Conservation (phyloP, 176 grass and related monocot species). For the Tillandsia fasciculata region DNA sequence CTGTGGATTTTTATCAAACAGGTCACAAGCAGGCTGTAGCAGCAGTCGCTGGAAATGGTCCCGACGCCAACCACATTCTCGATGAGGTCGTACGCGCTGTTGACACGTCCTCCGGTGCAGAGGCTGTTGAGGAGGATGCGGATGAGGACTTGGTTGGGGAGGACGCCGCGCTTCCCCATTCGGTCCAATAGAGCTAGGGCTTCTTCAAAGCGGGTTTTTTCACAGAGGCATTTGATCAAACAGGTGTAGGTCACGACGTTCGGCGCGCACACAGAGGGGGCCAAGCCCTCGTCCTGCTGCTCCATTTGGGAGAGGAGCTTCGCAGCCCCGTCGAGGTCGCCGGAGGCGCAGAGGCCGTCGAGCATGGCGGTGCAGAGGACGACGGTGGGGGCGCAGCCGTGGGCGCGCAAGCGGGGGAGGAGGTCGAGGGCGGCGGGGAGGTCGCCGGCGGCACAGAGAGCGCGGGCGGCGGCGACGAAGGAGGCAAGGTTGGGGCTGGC, state of each 20-base stretch:
- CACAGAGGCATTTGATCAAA: conserved; percentile 82
- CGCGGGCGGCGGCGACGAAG: conserved; percentile 49
- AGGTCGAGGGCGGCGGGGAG: conserved; percentile 41
- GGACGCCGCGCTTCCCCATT: conserved; percentile 50
- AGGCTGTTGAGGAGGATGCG: conserved; percentile 45
- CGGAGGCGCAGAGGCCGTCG: conserved; percentile 43
- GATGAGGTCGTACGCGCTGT: conserved; percentile 27
- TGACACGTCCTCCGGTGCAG: conserved; percentile 14
- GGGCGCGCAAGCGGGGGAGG: conserved; percentile 44
- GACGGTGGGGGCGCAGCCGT: conserved; percentile 43
- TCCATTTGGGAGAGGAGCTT: conserved; percentile 59
- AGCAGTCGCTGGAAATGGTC: conserved; percentile 27
- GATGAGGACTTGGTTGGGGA: conserved; percentile 49
- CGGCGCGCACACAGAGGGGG: conserved; percentile 20
- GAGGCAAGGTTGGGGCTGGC: conserved; percentile 35
- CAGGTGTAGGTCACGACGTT: conserved; percentile 80
- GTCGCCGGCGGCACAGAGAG: conserved; percentile 32
- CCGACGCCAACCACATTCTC: conserved; percentile 40
- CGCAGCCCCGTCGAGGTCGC: conserved; percentile 31
- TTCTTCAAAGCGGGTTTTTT: conserved; percentile 26
- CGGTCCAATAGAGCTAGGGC: conserved; percentile 50
- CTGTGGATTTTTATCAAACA: conserved; percentile 39
- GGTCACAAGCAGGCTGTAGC: conserved; percentile 56
- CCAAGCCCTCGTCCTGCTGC: not conserved
- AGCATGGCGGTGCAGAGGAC: conserved; percentile 60